Percentiles rank a stretch among this genome's conserved stretches.
These are phyloP conservation scores for Ustulina deusta DNA, from an alignment of 2,329 filamentous ascomycete species.

Conservation along the genomic window DNA sequence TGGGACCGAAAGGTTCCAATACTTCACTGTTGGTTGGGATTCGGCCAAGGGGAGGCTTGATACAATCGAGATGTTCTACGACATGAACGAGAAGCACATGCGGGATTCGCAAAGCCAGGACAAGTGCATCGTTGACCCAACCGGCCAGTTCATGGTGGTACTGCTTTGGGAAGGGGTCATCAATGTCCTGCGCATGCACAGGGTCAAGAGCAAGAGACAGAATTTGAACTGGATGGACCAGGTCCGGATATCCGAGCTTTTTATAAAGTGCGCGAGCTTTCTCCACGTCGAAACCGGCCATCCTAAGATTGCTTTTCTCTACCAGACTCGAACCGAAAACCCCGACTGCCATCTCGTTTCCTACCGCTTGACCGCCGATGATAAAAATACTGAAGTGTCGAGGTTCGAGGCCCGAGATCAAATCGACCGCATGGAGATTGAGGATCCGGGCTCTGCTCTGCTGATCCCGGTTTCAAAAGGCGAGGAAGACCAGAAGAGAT, in stretches of 20 bases:
- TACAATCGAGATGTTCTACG: conserved; percentile 64
- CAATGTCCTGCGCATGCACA: conserved; percentile 65
- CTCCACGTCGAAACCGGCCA: conserved; percentile 69
- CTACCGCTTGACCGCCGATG: conserved; percentile 69
- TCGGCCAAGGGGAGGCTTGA: conserved; percentile 62
- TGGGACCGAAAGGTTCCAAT: conserved; percentile 88
- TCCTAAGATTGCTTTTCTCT: conserved; percentile 69
- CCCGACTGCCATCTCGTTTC: conserved; percentile 68
- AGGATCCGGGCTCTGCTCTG: conserved; percentile 68
- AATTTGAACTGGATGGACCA: conserved; percentile 65
- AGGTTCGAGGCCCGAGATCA: conserved; percentile 68
- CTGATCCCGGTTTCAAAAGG: conserved; percentile 71
- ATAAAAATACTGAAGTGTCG: conserved; percentile 66
- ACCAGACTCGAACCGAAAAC: conserved; percentile 65
- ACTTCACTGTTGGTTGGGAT: conserved; percentile 92
- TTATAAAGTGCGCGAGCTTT: conserved; percentile 69
- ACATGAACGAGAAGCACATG: conserved; percentile 70
- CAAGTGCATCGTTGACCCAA: conserved; percentile 85
- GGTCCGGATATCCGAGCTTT: conserved; percentile 69
- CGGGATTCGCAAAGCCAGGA: conserved; percentile 86
- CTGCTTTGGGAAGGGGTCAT: conserved; percentile 72
- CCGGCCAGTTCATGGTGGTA: conserved; percentile 70
- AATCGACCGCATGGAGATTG: conserved; percentile 65
- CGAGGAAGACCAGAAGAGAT: conserved; percentile 68
- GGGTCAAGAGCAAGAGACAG: conserved; percentile 58